Evolutionary conservation across 768 basidiomycete species (phyloP).

Genomic region (Russula emetica): DNA sequence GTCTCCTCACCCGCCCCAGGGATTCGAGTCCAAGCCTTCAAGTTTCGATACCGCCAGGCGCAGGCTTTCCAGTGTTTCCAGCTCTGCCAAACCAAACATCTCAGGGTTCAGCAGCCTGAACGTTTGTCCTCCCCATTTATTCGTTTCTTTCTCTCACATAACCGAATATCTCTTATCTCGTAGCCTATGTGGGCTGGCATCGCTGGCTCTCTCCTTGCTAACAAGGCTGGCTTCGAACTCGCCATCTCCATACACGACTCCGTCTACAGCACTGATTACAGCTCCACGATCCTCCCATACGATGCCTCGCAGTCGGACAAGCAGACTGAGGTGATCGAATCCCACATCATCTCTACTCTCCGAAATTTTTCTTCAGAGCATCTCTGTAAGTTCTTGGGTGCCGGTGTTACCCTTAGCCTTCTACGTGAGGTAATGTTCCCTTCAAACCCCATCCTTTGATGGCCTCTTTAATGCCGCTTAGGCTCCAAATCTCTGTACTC

Average conservation of each 20-base stretch:
- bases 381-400: constrained; percentile 82
- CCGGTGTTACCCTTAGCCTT: constrained; percentile 68
- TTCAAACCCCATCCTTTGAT: constrained; percentile 6
- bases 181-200: constrained; percentile 90
- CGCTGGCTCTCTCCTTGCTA: constrained; percentile 57
- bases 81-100: constrained; percentile 49
- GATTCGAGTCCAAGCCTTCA: constrained; percentile 66
- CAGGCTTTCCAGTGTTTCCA: constrained; percentile 58
- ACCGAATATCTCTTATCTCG: constrained; percentile 25
- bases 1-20: constrained; percentile 29
- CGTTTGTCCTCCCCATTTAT: constrained; percentile 40
- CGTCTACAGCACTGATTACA: constrained; percentile 78
- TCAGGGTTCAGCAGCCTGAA: constrained; percentile 58
- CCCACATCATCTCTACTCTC: constrained; percentile 57
- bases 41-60: constrained; percentile 54
- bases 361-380: constrained; percentile 72
- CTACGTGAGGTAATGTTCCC: constrained; percentile 54
- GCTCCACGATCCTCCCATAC: constrained; percentile 54
- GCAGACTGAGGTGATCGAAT: constrained; percentile 58
- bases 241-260: constrained; percentile 81
- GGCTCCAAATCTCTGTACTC: constrained; percentile 80
- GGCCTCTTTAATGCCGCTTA: constrained; percentile 34
- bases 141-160: constrained; percentile 21
- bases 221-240: constrained; percentile 60
- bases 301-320: constrained; percentile 47